Base-by-base conservation (phyloP, 2,329 filamentous ascomycete genomes). In the Boeremia exigua region DNA sequence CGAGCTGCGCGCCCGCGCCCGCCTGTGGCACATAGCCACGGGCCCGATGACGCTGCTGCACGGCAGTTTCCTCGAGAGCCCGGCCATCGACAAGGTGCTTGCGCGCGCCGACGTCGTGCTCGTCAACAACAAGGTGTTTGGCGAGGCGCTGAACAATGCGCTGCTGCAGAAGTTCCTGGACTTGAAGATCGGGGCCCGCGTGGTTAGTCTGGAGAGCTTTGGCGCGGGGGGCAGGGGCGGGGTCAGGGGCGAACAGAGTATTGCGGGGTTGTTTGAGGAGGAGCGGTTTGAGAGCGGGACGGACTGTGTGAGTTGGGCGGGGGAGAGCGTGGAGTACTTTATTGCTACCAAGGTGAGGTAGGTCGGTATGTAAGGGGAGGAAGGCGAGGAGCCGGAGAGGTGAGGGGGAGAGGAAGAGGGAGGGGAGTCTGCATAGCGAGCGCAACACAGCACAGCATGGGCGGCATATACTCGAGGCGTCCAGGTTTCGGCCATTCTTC, bases 41-140 rank as follows among this genome's bases (percentile, higher is more conserved):
- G 95, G 95, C 58, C 82, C 85, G 56, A 90, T 95, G n/a, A 84
- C 87, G 58, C 85, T 99, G 6, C 85, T 94, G 59, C 82, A 88
- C 38, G 95, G 92, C 55, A 91, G 96, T 72, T 97, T 99, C 69
- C 86, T 92, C 9, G 86, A 87, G 61, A 90, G 89, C 63, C 74
- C 83, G 14, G 81, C 82, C 54, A 91, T 97, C 44, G 82, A 88
- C 56, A 83, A 86, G 23, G 88, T 88, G 7, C 82, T 99, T 45
- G 88, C 89, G 74, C 86, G 88, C 50, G 94, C 95, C 1, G 95
- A 99, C 72, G 93, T 98, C n/a, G 86, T 99, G 15, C 84, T 99
- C 25, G 94, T 98, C 67, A 99, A 99, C 80, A 99, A 99, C 78
- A 93, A 98, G 77, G 95, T 92, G 2, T 99, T 99, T 77, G 93